Percentiles rank a stretch among this genome's conserved stretches.
Conservation (phyloP, 768 basidiomycete species). For the Dioszegia aurantiaca region DNA sequence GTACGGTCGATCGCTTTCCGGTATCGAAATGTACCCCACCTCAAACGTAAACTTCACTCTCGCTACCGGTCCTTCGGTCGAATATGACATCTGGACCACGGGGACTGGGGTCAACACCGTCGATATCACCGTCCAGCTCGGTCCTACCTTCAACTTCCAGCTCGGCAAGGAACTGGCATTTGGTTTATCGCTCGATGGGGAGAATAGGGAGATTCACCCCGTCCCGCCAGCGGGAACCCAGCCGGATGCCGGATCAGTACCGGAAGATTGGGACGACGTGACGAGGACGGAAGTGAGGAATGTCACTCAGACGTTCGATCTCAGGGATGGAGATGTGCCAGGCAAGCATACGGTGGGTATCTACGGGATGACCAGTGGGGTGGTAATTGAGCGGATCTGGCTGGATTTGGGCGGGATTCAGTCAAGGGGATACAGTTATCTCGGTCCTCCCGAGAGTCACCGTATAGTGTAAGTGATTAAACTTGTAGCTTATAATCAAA, state of each 20-base stretch:
- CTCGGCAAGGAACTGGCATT: constrained; percentile 30
- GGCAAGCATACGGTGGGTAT: constrained; percentile 38
- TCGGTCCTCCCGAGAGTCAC: constrained; percentile 36
- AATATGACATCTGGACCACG: constrained; percentile 55
- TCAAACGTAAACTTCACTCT: constrained; percentile 61
- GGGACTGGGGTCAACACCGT: constrained; percentile 17
- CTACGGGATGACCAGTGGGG: constrained; percentile 41
- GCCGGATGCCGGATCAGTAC: constrained; percentile 26
- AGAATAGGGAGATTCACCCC: constrained; percentile 26
- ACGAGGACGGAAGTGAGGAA: constrained; percentile 37
- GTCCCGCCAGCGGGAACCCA: constrained; percentile 23
- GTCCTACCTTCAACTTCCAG: constrained; percentile 38
- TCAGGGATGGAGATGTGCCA: constrained; percentile 13
- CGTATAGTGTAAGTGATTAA: constrained; percentile 1
- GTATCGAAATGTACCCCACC: constrained; percentile 62
- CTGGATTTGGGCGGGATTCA: constrained; percentile 37
- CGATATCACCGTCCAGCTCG: constrained; percentile 36
- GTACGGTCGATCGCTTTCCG: constrained; percentile 63
- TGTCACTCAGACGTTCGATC: constrained; percentile 20
- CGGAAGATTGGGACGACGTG: constrained; percentile 43
- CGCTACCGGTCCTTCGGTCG: constrained; percentile 64
- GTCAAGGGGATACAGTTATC: constrained; percentile 31
- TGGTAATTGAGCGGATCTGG: constrained; percentile 40
- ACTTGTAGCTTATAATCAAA: too few relatives aligned
- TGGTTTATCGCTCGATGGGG: constrained; percentile 34